Evolutionary conservation across 441 rosid species (phyloP).

Genomic region (Pelargonium fulgidum): DNA sequence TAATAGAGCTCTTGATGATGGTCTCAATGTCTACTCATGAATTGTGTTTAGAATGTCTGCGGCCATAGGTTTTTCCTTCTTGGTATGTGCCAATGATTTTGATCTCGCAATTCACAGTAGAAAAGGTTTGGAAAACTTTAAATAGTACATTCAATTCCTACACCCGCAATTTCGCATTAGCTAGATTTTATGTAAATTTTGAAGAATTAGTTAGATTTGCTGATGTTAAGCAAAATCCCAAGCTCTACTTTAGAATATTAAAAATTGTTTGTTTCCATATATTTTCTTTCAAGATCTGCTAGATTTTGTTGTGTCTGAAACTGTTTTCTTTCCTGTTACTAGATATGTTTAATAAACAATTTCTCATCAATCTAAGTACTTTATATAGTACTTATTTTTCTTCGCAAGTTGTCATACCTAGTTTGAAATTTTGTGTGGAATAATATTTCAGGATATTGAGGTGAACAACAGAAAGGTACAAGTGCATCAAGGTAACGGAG

Average conservation of each 20-base stretch:
- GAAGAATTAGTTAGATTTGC: neutral
- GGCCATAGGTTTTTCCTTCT: neutral
- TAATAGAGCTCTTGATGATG: neutral
- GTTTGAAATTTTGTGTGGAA: conserved; percentile 3
- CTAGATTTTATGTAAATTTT: neutral
- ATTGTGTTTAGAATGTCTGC: neutral
- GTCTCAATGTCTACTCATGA: conserved; percentile 3
- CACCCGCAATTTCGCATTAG: neutral
- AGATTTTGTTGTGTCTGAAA: neutral
- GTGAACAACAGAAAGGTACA: conserved; percentile 55
- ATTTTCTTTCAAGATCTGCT: neutral
- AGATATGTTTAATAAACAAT: neutral
- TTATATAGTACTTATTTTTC: neutral
- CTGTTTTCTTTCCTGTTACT: neutral
- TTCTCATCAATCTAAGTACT: neutral
- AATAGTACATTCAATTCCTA: neutral
- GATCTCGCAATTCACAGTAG: neutral
- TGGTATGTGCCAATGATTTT: neutral
- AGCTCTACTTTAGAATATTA: neutral
- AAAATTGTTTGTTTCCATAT: neutral
- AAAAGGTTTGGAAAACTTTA: neutral
- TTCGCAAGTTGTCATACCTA: neutral
- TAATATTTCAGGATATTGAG: conserved; percentile 44
- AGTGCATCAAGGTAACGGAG: conserved; percentile 38
- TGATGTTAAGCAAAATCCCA: neutral